These are phyloP conservation scores for Oryza brachyantha DNA, from an alignment of 176 grass and related monocot genomes.

Conservation along the genomic window DNA sequence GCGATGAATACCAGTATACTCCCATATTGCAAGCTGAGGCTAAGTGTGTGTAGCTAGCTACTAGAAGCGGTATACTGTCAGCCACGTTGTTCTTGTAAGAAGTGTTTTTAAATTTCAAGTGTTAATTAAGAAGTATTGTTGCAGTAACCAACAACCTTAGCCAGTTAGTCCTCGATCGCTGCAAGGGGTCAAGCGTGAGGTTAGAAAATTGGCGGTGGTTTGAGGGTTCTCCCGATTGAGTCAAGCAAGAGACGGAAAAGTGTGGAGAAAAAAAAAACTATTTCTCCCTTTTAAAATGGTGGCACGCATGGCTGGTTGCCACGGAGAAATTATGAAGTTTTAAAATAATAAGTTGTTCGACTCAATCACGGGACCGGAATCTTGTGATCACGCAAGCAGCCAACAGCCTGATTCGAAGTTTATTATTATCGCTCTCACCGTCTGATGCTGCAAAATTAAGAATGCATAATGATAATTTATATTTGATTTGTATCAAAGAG, in stretches of 20 bases:
- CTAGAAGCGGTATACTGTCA: not conserved
- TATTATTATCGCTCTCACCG: not conserved
- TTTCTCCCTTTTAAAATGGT: not conserved
- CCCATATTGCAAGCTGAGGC: not conserved
- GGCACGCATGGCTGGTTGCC: not conserved
- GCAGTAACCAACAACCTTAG: not conserved
- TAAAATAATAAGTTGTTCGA: not conserved
- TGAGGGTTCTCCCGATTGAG: slow-evolving; percentile 12
- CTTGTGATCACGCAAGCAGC: not conserved
- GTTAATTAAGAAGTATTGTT: not conserved
- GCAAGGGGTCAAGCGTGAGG: not conserved
- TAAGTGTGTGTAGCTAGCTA: not conserved
- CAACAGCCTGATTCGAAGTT: not conserved
- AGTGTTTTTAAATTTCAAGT: too few species aligned
- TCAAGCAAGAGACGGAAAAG: slow-evolving; percentile 14
- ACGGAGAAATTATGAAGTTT: not conserved
- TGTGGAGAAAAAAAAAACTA: not conserved
- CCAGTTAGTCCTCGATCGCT: not conserved
- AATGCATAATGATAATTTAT: not conserved
- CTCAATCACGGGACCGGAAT: slow-evolving; percentile 32
- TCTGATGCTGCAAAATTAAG: not conserved
- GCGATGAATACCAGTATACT: too few species aligned
- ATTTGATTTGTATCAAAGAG: not conserved
- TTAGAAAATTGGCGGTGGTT: slow-evolving; percentile 27
- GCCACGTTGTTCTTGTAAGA: slow-evolving; percentile 12